Conservation (phyloP, 2,329 filamentous ascomycete species). For the Neospermospora avenae region DNA sequence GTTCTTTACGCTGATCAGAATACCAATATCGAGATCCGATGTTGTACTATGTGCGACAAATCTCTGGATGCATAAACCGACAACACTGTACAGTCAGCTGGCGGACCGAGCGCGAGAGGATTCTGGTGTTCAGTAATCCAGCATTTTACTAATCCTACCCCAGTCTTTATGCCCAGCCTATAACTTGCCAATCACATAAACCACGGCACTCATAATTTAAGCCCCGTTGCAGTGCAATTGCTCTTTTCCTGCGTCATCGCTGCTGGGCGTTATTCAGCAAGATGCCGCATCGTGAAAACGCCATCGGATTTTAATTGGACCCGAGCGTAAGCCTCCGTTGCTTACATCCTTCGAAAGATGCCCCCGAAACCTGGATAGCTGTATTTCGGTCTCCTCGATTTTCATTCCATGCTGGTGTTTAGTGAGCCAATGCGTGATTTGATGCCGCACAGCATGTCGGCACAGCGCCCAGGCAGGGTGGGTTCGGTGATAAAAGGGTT, state of each 20-base stretch:
- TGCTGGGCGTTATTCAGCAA: constrained; percentile 15
- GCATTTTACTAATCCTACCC: neutral
- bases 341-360: constrained; percentile 11
- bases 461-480: too few species aligned
- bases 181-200: neutral
- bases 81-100: neutral
- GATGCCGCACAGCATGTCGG: neutral
- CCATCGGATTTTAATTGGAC: constrained; percentile 9
- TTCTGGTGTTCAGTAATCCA: neutral
- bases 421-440: constrained; percentile 1
- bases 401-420: neutral
- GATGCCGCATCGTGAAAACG: neutral
- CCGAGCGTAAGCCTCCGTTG: constrained; percentile 6
- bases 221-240: neutral
- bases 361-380: neutral
- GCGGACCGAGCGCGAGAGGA: neutral
- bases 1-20: neutral
- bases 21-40: neutral
- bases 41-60: neutral
- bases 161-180: neutral
- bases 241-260: constrained; percentile 10
- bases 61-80: neutral
- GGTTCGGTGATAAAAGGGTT: constrained; percentile 10
- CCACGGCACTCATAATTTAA: constrained; percentile 7
- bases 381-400: neutral